Conservation (phyloP, 2,329 filamentous ascomycete species). For the Penicillium olsonii region DNA sequence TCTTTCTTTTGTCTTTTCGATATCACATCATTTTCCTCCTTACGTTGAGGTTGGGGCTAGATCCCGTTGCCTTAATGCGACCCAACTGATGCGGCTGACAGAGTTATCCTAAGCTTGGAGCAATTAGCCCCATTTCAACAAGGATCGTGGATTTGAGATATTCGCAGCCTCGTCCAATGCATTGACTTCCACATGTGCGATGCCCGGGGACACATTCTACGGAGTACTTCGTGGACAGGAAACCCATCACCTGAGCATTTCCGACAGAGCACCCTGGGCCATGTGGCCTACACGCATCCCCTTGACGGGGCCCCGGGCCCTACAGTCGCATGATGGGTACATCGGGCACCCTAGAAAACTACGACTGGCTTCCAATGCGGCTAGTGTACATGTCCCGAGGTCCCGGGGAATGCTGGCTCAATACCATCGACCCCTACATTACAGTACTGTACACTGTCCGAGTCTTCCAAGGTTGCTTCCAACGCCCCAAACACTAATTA, state of each 20-base stretch:
- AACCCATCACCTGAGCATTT: constrained; percentile 1
- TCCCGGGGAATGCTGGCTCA: neutral
- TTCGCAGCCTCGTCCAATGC: too few species aligned
- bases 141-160: too few species aligned
- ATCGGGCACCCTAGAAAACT: neutral
- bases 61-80: neutral
- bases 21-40: constrained; percentile 6
- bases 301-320: neutral
- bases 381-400: neutral
- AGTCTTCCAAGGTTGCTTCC: too few species aligned
- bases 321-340: constrained; percentile 1
- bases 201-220: too few species aligned
- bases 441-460: too few species aligned
- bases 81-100: neutral
- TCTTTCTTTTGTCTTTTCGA: too few species aligned
- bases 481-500: too few species aligned
- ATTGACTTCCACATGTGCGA: too few species aligned
- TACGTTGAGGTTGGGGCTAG: neutral
- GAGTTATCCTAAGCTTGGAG: too few species aligned
- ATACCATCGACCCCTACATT: neutral
- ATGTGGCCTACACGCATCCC: neutral
- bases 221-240: too few species aligned
- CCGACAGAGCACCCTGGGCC: neutral
- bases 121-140: too few species aligned
- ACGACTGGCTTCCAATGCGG: neutral